Conservation (phyloP, 2,329 filamentous ascomycete genomes). For the Cordyceps militaris region DNA sequence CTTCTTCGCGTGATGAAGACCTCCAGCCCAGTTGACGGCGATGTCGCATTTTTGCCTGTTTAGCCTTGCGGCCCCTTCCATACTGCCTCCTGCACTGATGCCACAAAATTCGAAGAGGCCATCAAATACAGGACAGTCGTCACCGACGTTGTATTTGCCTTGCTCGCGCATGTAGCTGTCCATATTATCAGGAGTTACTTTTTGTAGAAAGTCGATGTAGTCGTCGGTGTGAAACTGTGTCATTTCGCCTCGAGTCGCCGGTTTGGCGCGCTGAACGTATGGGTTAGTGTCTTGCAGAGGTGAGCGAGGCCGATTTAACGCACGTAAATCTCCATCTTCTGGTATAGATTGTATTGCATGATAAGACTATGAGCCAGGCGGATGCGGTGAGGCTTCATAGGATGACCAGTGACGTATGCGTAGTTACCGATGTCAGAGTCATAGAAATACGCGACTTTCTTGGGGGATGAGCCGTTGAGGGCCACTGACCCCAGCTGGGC, state of each 20-base stretch:
- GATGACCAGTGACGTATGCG: slow-evolving; percentile 92
- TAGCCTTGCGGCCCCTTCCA: slow-evolving; percentile 86
- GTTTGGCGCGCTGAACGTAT: slow-evolving; percentile 62
- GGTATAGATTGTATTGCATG: slow-evolving; percentile 91
- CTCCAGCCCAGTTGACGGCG: slow-evolving; percentile 96
- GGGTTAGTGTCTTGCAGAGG: slow-evolving; percentile 28
- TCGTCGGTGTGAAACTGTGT: slow-evolving; percentile 90
- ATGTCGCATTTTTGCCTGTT: slow-evolving; percentile 92
- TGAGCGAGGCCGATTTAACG: slow-evolving; percentile 35
- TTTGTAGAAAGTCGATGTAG: slow-evolving; percentile 90
- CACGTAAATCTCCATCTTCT: slow-evolving; percentile 94
- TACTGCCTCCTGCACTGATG: slow-evolving; percentile 86
- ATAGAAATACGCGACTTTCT: slow-evolving; percentile 97
- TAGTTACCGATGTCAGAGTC: slow-evolving; percentile 98
- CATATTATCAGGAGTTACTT: slow-evolving; percentile 98
- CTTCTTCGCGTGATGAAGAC: slow-evolving; percentile 96
- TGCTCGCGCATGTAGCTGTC: slow-evolving; percentile 84
- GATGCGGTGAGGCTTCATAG: slow-evolving; percentile 98
- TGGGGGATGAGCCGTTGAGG: slow-evolving; percentile 44
- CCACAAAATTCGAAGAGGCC: slow-evolving; percentile 96
- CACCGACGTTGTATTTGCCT: slow-evolving; percentile 86
- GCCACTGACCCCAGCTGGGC: slow-evolving; percentile 38
- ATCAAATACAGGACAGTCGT: slow-evolving; percentile 96
- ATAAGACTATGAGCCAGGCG: slow-evolving; percentile 92
- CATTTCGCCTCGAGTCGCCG: slow-evolving; percentile 83